Conservation (phyloP, 2,329 filamentous ascomycete species). For the Hypoxylon sp. region DNA sequence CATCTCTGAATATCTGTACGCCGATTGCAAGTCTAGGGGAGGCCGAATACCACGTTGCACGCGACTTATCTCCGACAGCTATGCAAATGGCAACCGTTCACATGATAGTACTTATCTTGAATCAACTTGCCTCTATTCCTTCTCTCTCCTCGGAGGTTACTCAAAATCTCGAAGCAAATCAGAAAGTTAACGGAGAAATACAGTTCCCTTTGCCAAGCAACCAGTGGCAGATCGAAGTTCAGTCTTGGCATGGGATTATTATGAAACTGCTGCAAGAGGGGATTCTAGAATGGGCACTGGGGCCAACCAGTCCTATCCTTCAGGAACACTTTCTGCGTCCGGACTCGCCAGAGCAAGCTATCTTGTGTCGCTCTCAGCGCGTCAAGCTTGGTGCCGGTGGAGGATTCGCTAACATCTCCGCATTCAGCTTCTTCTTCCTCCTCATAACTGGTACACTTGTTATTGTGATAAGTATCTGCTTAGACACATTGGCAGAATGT, state of each 20-base stretch:
- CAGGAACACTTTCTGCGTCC: neutral
- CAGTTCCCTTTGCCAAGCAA: neutral
- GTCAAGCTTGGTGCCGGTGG: neutral
- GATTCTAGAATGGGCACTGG: neutral
- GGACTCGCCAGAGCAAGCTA: neutral
- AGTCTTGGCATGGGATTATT: neutral
- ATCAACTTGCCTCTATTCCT: constrained; percentile 1
- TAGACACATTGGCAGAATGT: neutral
- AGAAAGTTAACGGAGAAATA: neutral
- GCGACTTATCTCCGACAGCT: neutral
- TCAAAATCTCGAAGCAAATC: neutral
- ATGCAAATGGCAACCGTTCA: neutral
- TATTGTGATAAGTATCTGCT: neutral
- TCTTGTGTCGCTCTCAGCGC: neutral
- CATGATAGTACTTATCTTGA: neutral
- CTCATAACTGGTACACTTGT: neutral
- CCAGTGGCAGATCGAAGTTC: neutral
- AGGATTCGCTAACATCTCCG: neutral
- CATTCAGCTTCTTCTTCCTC: neutral
- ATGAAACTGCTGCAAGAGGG: neutral
- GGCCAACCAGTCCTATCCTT: neutral
- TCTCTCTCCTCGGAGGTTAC: neutral
- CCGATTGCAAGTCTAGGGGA: neutral
- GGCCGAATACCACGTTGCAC: neutral
- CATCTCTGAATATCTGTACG: neutral